A percentile compares a stretch with the other conserved stretches of the same genome.
phyloP scores from a whole-genome alignment of 2,329 filamentous ascomycete genomes.

The Monosporascus cannonballus region DNA sequence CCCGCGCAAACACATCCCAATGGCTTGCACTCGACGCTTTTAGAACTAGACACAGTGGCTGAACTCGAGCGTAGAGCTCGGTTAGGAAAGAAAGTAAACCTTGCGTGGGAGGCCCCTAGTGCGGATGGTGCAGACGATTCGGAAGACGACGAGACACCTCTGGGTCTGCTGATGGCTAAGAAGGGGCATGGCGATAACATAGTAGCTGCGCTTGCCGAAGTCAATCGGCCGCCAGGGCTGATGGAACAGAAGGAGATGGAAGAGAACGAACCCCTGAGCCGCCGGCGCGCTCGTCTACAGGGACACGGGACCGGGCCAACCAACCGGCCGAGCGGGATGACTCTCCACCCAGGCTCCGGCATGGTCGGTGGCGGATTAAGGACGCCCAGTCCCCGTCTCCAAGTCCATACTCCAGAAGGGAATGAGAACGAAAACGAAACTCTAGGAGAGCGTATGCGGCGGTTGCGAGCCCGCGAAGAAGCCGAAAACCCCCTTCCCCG shows the following conservation, averaged over 20 bases:
- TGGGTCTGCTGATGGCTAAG: constrained; percentile 71
- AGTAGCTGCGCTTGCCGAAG: constrained; percentile 43
- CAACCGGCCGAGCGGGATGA: constrained; percentile 40
- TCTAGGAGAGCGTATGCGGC: constrained; percentile 57
- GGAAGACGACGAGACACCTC: constrained; percentile 61
- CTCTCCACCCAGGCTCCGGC: constrained; percentile 27
- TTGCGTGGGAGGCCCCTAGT: constrained; percentile 72
- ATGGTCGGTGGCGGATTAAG: constrained; percentile 17
- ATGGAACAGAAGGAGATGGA: constrained; percentile 80
- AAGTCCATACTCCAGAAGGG: constrained; percentile 29
- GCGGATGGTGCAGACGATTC: constrained; percentile 16
- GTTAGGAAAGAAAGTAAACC: constrained; percentile 67
- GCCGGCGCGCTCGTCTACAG: constrained; percentile 67
- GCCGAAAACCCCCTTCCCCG: constrained; percentile 41
- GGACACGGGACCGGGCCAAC: constrained; percentile 45
- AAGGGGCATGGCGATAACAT: constrained; percentile 47
- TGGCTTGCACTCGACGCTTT: constrained; percentile 83
- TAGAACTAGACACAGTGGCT: constrained; percentile 85
- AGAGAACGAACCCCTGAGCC: constrained; percentile 84
- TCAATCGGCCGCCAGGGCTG: constrained; percentile 63
- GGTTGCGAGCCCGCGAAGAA: constrained; percentile 54
- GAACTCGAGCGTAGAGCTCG: constrained; percentile 75
- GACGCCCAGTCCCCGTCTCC: constrained; percentile 22
- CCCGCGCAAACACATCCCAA: constrained; percentile 57
- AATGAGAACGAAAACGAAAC: constrained; percentile 59